Base-by-base conservation (phyloP, 176 grass and related monocot genomes). In the Thinopyrum elongatum region DNA sequence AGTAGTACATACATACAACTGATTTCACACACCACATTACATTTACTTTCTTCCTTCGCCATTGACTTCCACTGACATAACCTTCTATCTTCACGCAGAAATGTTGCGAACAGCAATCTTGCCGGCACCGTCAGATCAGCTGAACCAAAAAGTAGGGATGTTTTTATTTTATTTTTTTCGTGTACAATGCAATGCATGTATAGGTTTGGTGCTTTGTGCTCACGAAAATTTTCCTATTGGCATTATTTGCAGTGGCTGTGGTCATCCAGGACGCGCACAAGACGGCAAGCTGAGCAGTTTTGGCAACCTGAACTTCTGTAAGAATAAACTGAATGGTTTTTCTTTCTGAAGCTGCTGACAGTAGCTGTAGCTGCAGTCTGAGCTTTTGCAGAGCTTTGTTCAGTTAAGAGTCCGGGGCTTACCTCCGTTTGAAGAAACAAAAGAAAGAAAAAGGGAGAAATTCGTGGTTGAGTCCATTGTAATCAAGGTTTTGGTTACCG, bases 101-200 rank as follows among this genome's bases (percentile, higher is more conserved):
- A 90, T 74, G 82, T 90, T 60, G 85, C 42, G 5, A 27, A 65
- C 17, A 90, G 87, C 66, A 26, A 75, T 64, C 11, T 90, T 66
- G 16, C 4, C 0, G 89, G 89, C 15, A 90, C 84, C 36, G 74
- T 47, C 19, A 44, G 44, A 74, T 90, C 84, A 80, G n/a, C 74
- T 36, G 10, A 22, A 16, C 63, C 46, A 7, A 90, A 75, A 90
- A 80, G 84, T 90, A 74, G 29, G 15, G 17, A 49, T 49, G 0
- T 46, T 42, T 47, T 49, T 44, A 42, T 36, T 42, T 5, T 49
- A 49, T 16, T 5, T 16, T 49, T 6, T 49, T 4, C 14, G 0
- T 47, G 46, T 47, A 4, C 46, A 47, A 47, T 47, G 46, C 46
- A 47, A 15, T 47, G 1, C 13, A 47, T 44, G 46, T 49, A 49